Base-by-base conservation (phyloP, 1,139 yeast genomes). In the Suhomyces maxii region DNA sequence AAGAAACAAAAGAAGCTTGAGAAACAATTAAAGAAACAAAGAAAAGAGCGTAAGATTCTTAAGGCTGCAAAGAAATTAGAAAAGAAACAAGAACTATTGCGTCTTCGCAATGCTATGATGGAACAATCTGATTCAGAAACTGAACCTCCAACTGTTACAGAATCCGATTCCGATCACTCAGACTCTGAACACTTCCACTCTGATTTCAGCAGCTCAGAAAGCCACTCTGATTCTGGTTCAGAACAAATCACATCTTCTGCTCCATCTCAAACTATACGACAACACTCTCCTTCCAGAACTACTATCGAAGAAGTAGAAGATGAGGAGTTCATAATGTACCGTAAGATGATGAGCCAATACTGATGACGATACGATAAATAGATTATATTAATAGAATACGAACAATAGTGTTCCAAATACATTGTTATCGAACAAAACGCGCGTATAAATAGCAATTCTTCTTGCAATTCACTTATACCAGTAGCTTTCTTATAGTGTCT, bases 261-360 rank as follows among this genome's bases (percentile, higher is more conserved):
- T 6, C 10, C 37, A n/a, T 36, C 31, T 2, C 13, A 23, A 8
- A 11, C 38, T 13, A 36, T 11, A 23, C 8, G 35, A 28, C 28
- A 7, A 32, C 14, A 25, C 14, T 25, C 37, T 11, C 46, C 35
- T 30, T 32, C 40, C 8, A 44, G 36, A 13, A 52, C 53, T 6
- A 45, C 53, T 7, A 36, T 50, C n/a, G 58, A 49, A 37, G 57
- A 53, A 25, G 55, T 55, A 10, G 59, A 55, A 18, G 59, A 55
- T 39, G 59, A 55, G 23, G 59, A 55, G 39, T 51, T 47, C 31
- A 40, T 53, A 11, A 35, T 42, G 28, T 50, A 47, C 44, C 49
- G 53, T 35, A 51, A 47, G 32, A 44, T 43, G 46, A 39, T 39
- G 25, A 43, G 31, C 12, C 28, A 43, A 32, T 39, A 39, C 11